Conservation (phyloP, 2,329 filamentous ascomycete genomes). For the Xylariaceae sp. region DNA sequence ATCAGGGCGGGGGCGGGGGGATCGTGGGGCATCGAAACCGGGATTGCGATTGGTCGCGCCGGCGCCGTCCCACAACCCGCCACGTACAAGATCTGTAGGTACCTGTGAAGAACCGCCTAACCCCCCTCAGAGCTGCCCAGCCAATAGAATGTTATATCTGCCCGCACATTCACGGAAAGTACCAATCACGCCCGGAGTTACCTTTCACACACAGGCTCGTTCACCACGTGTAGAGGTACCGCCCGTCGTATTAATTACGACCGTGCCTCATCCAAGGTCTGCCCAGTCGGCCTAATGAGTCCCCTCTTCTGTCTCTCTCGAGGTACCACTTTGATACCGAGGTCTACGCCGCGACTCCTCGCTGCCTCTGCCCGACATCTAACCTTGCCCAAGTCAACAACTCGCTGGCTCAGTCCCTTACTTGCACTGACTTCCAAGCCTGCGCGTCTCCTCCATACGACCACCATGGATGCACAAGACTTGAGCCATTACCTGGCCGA, state of each 20-base stretch:
- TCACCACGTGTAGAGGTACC: background rate
- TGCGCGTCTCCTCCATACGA: slow-evolving; percentile 16
- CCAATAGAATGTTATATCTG: background rate
- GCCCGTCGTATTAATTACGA: background rate
- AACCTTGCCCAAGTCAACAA: slow-evolving; percentile 8
- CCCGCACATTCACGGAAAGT: background rate
- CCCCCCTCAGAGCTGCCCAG: background rate
- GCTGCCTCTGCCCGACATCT: slow-evolving; percentile 12
- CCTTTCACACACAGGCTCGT: background rate
- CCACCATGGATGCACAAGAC: slow-evolving; percentile 54
- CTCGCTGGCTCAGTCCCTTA: background rate
- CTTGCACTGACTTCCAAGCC: background rate
- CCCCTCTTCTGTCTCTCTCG: slow-evolving; percentile 19
- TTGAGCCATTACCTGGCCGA: slow-evolving; percentile 81
- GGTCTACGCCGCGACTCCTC: slow-evolving; percentile 18
- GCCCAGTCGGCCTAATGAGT: slow-evolving; percentile 16
- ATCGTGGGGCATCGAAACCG: background rate
- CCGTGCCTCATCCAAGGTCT: background rate
- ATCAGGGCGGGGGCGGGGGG: background rate
- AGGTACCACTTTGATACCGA: slow-evolving; percentile 23
- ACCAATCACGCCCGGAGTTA: background rate
- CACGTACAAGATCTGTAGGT: background rate
- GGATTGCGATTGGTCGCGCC: background rate
- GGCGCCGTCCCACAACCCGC: background rate
- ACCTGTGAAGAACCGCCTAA: background rate